Evolutionary conservation across 164 flowering plant genomes (phyloP), one percentile per base, ranked within the genome.

Genomic region (Chimonanthus praecox): DNA sequence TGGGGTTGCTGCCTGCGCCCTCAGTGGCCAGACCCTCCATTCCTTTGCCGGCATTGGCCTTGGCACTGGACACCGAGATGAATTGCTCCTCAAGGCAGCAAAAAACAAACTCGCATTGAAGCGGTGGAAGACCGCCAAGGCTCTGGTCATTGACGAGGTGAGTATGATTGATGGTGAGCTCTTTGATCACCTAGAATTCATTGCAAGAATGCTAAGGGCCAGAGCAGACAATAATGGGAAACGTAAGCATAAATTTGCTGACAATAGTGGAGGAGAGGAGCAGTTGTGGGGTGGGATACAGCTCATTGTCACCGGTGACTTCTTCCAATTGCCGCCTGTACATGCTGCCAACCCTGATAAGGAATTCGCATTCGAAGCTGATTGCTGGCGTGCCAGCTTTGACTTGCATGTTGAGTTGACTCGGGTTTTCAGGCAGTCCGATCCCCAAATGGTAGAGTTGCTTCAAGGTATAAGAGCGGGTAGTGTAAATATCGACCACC

Each of bases 271-370:
- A 1, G 33, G 33, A 33, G 33, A 33, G 33, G 33, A 33, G 33
- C 33, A 50, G 6, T 50, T 73, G 4, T 90, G 92, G 94, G 92
- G 94, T 58, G 92, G 95, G 33, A 80, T 87, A 62, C 89, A 87
- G 72, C 78, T 90, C 7, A 77, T 87, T 49, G 90, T 83, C 11
- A 70, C 80, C 70, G 95, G 92, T 6, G 95, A 90, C 69, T 90
- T 90, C 71, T 83, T 84, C 33, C 95, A 90, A 76, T 76, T 88
- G 20, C 91, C 91, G 4, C 95, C 91, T 0, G 50, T 58, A 6
- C 43, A 47, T 2, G 10, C 51, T 3, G 7, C 54, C 15, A 33
- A 69, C 21, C 71, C 60, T 5, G 33, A 46, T 4, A 86, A 83
- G 76, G 80, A 75, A 58, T 88, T 80, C 75, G 89, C 92, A 0